phyloP scores from a whole-genome alignment of 345 rosid genomes.

The Euphorbia peplus region DNA sequence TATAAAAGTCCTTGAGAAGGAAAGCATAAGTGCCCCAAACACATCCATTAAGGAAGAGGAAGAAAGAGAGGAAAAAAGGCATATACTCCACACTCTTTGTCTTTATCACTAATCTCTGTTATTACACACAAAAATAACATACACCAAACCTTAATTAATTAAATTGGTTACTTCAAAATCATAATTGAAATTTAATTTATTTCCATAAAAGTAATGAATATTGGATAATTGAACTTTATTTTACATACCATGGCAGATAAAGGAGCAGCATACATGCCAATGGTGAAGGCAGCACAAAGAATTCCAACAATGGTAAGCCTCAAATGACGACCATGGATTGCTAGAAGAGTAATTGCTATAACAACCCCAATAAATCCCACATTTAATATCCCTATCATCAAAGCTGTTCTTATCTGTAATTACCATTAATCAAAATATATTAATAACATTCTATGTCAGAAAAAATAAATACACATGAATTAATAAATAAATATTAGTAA shows the following conservation, averaged over 20 bases:
- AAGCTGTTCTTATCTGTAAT: slow-evolving; percentile 45
- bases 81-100: slow-evolving; percentile 27
- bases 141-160: too few species aligned
- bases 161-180: too few species aligned
- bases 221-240: too few species aligned
- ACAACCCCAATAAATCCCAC: slow-evolving; percentile 51
- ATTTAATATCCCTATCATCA: slow-evolving; percentile 36
- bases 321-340: slow-evolving; percentile 33
- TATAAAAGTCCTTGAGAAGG: slow-evolving; percentile 21
- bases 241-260: slow-evolving; percentile 48
- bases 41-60: slow-evolving; percentile 23
- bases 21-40: slow-evolving; percentile 25
- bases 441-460: neutral
- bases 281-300: slow-evolving; percentile 42
- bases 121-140: neutral
- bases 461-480: too few species aligned
- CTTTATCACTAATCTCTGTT: slow-evolving; percentile 23
- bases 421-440: too few species aligned
- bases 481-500: too few species aligned
- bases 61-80: slow-evolving; percentile 27
- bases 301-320: slow-evolving; percentile 46
- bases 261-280: slow-evolving; percentile 65
- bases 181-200: too few species aligned
- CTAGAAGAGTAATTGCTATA: slow-evolving; percentile 39
- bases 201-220: too few species aligned